Evolutionary conservation across 2,329 filamentous ascomycete species (phyloP), one percentile per base, ranked within the genome.

Genomic region (Alternaria sp.): DNA sequence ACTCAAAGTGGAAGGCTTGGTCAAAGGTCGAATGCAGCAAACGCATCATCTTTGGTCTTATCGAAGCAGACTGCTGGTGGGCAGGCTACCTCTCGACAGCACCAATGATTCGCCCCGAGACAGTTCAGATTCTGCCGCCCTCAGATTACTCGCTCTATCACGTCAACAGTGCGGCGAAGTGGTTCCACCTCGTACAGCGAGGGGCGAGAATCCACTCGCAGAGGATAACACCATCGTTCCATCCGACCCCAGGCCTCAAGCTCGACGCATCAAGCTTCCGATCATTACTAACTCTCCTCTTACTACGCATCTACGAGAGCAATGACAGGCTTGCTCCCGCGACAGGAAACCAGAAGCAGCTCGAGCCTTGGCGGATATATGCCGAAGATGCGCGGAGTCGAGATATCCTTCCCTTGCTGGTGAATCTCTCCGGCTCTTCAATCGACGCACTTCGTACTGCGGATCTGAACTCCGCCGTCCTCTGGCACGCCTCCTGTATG

Each of bases 401-500:
- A 45, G 75, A 76, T 9, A 76, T 81, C 7, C 75, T 80, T 20
- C 71, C 75, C 10, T 73, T 81, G 3, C 64, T 80, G 11, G 72
- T 79, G 11, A 78, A 81, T 51, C 67, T 80, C 15, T 78, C 78
- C 5, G 74, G 74, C 6, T 75, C 75, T 5, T 85, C 84, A 37
- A 79, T 82, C 30, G 79, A 83, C 21, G 76, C 79, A 1, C 75
- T 85, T 4, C 72, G 81, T 14, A 78, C 75, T 3, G 78, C 84
- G 23, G 84, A 85, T 55, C 79, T 85, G 3, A 87, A 87, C 54
- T 83, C 83, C 5, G 72, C 83, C 2, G 78, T 86, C 4, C 80
- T 86, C 41, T 87, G 85, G 85, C 85, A 87, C 65, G 82, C 83
- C 46, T 82, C 85, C 57, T 85, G 83, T 66, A 85, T 86, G 80